phyloP scores from a whole-genome alignment of 441 rosid species.

The Rhodomyrtus psidioides region DNA sequence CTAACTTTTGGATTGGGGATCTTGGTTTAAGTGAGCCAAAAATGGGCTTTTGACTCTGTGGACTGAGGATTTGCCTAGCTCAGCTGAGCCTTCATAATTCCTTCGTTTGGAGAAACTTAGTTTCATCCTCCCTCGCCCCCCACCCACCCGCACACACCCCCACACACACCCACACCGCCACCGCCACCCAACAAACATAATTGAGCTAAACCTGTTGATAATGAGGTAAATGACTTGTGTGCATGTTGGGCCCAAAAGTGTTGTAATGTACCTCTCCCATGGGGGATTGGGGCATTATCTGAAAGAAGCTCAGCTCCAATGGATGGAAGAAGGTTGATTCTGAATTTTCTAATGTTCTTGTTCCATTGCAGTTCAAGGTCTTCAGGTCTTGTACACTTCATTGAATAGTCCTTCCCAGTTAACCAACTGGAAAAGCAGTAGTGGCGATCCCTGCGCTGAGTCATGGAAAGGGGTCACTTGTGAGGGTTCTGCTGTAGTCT shows the following conservation, averaged over 20 bases:
- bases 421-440: slow-evolving; percentile 69
- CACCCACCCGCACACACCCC: too few relatives aligned
- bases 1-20: background rate
- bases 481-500: slow-evolving; percentile 78
- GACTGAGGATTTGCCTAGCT: background rate
- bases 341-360: background rate
- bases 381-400: slow-evolving; percentile 74
- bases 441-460: slow-evolving; percentile 96
- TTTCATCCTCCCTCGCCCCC: too few relatives aligned
- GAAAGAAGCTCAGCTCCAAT: background rate
- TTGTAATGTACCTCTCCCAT: background rate
- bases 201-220: background rate
- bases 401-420: slow-evolving; percentile 71
- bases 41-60: background rate
- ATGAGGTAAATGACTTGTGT: background rate
- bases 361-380: slow-evolving; percentile 61
- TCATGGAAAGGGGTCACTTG: slow-evolving; percentile 92
- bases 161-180: background rate
- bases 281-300: background rate
- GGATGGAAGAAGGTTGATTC: background rate
- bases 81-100: background rate
- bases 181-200: background rate
- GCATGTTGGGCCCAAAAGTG: background rate
- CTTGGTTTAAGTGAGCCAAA: background rate
- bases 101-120: background rate